A percentile compares a stretch with the other conserved stretches of the same genome.
These are phyloP conservation scores for Leccinum uliginosum DNA, from an alignment of 768 basidiomycete genomes.

Conservation along the genomic window DNA sequence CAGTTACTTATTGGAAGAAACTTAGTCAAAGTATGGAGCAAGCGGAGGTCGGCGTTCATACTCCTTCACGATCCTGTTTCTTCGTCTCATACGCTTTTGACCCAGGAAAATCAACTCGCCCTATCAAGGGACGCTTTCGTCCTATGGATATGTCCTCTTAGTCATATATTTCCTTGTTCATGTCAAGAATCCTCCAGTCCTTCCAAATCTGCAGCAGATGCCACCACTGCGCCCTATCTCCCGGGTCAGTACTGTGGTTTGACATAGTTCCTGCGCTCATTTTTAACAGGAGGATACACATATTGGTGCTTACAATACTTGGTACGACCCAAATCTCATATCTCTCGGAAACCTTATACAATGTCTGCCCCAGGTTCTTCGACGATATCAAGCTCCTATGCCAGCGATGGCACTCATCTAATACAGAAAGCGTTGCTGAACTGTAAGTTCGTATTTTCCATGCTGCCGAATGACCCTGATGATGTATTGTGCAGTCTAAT, in stretches of 20 bases:
- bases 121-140: slow-evolving; percentile 93
- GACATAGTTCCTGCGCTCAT: slow-evolving; percentile 11
- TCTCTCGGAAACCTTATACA: slow-evolving; percentile 12
- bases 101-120: slow-evolving; percentile 96
- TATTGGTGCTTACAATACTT: slow-evolving; percentile 77
- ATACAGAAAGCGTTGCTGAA: slow-evolving; percentile 89
- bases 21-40: slow-evolving; percentile 99
- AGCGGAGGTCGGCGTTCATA: slow-evolving; percentile 58
- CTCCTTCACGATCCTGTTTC: not conserved
- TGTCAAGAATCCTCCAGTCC: slow-evolving; percentile 94
- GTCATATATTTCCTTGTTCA: slow-evolving; percentile 98
- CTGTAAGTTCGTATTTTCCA: slow-evolving; percentile 49
- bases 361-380: slow-evolving; percentile 66
- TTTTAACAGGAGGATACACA: slow-evolving; percentile 67
- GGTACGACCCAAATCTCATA: slow-evolving; percentile 39
- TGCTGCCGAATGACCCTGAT: slow-evolving; percentile 3
- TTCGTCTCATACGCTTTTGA: slow-evolving; percentile 1
- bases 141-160: slow-evolving; percentile 96
- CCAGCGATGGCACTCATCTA: slow-evolving; percentile 91
- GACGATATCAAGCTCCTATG: slow-evolving; percentile 93
- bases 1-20: slow-evolving; percentile 9
- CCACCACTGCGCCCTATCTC: slow-evolving; percentile 86
- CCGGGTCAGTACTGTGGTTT: slow-evolving; percentile 42
- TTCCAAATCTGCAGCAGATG: slow-evolving; percentile 95
- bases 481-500: slow-evolving; percentile 60